Conservation (phyloP, 805 yeast genomes). For the Lachancea kluyveri region DNA sequence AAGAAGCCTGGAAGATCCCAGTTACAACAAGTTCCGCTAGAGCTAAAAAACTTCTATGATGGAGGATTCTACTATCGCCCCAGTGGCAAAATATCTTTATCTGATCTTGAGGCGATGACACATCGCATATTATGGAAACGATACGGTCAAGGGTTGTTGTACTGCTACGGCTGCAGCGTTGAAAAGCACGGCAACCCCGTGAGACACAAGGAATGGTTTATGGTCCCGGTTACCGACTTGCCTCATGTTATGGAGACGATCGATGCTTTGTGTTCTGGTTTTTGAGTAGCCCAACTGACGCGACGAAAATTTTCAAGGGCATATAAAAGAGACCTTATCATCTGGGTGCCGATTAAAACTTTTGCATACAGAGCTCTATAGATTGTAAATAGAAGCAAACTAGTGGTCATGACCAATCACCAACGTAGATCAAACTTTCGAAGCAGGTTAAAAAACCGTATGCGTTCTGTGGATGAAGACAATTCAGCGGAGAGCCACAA, state of each 20-base stretch:
- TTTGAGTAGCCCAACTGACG: too few species aligned
- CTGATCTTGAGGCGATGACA: conserved; percentile 17
- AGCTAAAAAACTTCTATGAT: conserved; percentile 14
- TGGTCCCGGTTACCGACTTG: conserved; percentile 21
- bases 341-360: too few species aligned
- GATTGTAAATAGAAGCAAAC: too few species aligned
- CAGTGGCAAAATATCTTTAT: conserved; percentile 11
- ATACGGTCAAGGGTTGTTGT: conserved; percentile 25
- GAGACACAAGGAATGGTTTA: conserved; percentile 26
- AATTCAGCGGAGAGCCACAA: too few species aligned
- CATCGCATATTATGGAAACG: conserved; percentile 25
- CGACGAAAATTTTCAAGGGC: too few species aligned
- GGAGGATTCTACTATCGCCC: conserved; percentile 23
- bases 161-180: conserved; percentile 25
- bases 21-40: background rate
- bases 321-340: too few species aligned
- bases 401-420: too few species aligned
- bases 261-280: conserved; percentile 15
- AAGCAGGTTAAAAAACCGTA: too few species aligned
- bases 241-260: conserved; percentile 14
- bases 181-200: conserved; percentile 13
- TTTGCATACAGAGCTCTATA: too few species aligned
- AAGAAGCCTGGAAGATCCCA: conserved; percentile 1
- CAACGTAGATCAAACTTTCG: too few species aligned
- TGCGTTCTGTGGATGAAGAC: too few species aligned